Evolutionary conservation across 1,284 basidiomycete genomes (phyloP), one percentile per base, ranked within the genome.

Genomic region (Pseudozyma thailandica): DNA sequence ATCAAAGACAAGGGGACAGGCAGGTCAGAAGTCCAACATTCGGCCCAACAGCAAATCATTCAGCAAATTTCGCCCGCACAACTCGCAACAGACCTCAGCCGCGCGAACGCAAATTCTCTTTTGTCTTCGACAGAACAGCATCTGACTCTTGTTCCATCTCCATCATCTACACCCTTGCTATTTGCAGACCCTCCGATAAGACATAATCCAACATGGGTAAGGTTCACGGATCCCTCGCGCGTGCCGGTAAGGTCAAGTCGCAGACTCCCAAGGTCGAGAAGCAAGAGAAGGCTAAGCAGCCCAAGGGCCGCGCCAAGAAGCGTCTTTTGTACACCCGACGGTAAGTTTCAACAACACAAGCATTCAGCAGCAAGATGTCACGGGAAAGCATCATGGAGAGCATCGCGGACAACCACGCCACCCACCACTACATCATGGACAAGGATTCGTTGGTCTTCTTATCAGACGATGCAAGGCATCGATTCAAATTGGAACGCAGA

Each of bases 161-260:
- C 33, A 16, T 43, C 31, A 28, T 41, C 46, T 7, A 23, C 45
- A 37, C 23, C 37, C 1, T 12, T 37, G 13, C 25, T 2, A 20
- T 27, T 23, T 41, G 55, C 63, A 66, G 58, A 56, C 59, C 53
- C 52, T 60, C 55, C 64, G 51, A 60, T 65, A 71, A 65, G 54
- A 69, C 60, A 68, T 64, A 72, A 52, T 63, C 48, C 75, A 80
- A 73, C 48, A 87, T 86, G 86, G 86, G 86, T 82, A 87, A 87
- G 84, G 95, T 97, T 87, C 94, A 98, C 92, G 94, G 95, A 86
- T 97, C 94, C 85, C 93, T 98, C 87, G 94, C 94, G 86, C 94
- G 95, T 90, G 94, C 94, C 86, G 94, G 94, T 86, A 97, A 98
- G 90, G 94, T 98, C 89, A 96, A 93, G 88, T 92, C 91, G 82